These are phyloP conservation scores for Aaosphaeria arxii DNA, from an alignment of 2,329 filamentous ascomycete genomes.

Conservation along the genomic window DNA sequence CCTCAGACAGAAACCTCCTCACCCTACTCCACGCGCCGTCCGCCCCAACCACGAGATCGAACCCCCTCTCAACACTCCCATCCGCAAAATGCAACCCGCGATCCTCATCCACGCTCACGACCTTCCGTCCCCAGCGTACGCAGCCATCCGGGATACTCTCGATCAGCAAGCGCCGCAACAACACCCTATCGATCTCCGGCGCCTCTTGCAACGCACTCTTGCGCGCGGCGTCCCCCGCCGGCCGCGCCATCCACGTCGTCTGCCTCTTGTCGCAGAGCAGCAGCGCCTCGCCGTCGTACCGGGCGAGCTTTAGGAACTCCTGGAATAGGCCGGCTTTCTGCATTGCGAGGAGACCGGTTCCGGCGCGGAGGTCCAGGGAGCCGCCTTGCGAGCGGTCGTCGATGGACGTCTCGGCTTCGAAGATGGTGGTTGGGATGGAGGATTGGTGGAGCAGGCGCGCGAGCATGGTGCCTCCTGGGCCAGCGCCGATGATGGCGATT, in stretches of 20 bases:
- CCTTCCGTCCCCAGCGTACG: constrained; percentile 22
- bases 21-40: constrained; percentile 45
- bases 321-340: constrained; percentile 49
- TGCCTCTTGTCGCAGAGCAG: constrained; percentile 38
- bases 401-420: constrained; percentile 36
- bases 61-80: constrained; percentile 23
- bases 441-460: constrained; percentile 51
- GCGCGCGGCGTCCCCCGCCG: constrained; percentile 5
- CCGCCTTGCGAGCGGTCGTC: constrained; percentile 39
- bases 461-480: constrained; percentile 49
- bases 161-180: constrained; percentile 19
- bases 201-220: constrained; percentile 12
- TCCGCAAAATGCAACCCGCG: constrained; percentile 24
- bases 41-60: constrained; percentile 44
- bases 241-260: constrained; percentile 19
- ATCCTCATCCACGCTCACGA: constrained; percentile 16
- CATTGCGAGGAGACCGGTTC: constrained; percentile 51
- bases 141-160: constrained; percentile 17
- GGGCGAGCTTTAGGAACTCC: constrained; percentile 43
- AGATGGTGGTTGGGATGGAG: constrained; percentile 48
- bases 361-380: constrained; percentile 52
- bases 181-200: constrained; percentile 23
- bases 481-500: constrained; percentile 40
- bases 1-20: constrained; percentile 25
- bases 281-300: constrained; percentile 44